These are phyloP conservation scores for Oryza meyeriana DNA, from an alignment of 176 grass and related monocot genomes.

Conservation along the genomic window DNA sequence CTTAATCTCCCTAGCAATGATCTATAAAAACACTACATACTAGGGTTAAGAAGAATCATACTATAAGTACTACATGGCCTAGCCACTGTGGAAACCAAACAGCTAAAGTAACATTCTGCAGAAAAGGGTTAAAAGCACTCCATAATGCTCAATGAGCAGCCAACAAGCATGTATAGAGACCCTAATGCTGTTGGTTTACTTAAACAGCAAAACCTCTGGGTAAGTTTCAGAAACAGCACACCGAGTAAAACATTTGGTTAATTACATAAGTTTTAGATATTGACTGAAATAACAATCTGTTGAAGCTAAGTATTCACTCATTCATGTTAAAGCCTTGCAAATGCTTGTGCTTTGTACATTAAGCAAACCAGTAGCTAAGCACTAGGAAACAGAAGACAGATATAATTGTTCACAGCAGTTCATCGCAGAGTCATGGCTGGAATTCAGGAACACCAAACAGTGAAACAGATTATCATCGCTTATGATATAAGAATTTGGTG, in stretches of 20 bases:
- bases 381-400: background rate
- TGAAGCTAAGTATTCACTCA: background rate
- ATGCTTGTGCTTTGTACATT: background rate
- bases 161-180: background rate
- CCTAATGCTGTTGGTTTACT: background rate
- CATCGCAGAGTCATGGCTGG: background rate
- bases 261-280: background rate
- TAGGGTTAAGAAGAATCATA: background rate
- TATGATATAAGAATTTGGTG: slow-evolving; percentile 4
- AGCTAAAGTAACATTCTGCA: background rate
- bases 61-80: background rate
- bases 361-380: background rate
- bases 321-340: background rate
- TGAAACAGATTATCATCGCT: background rate
- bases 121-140: background rate
- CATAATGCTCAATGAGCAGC: background rate
- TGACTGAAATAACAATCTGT: background rate
- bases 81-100: background rate
- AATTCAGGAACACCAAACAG: background rate
- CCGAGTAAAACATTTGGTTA: background rate
- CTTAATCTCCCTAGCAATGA: background rate
- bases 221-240: background rate
- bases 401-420: background rate
- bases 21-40: background rate
- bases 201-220: background rate